Base-by-base conservation (phyloP, 2,329 filamentous ascomycete genomes). In the Ophiostoma montium region DNA sequence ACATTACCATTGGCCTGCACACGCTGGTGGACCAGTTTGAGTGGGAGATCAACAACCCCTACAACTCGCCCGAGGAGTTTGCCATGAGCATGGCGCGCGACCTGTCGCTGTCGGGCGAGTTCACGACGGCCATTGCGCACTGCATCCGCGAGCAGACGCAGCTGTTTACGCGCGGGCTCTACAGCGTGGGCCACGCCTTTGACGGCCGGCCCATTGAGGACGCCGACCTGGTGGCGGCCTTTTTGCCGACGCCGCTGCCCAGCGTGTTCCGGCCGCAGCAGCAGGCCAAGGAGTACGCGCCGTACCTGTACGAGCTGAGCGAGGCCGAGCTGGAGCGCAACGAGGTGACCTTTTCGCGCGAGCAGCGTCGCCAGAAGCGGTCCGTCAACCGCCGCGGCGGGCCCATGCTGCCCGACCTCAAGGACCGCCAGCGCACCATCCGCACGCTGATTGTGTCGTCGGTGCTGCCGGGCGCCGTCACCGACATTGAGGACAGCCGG, bases 11-110 rank as follows among this genome's bases (percentile, higher is more conserved):
- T 60, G 92, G 90, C 36, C 84, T 86, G 55, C 86, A 94, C 61
- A 96, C 89, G 0, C 72, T 98, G 23, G 83, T 95, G 33, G 92
- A 98, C 60, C 92, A 96, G 62, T 96, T 98, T 54, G 92, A 98
- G 65, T 98, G 92, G 92, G 92, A 98, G 58, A 88, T 96, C 62
- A 96, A 96, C 66, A 94, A 95, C 62, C 84, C 89, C 0, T 70
- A 83, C 49, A 98, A 98, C 63, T 94, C 85, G 0, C 88, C 92
- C 2, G 92, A 98, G 66, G 87, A 94, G 51, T 98, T 98, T 63
- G 92, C 92, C 23, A 72, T 78, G 53, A 82, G 82, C 61, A 94
- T 96, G 86, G 81, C 89, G 0, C 78, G 80, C 52, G 92, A 98
- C 60, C 74, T 98, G 23, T 89, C 89, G 5, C 74, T 98, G 16